Evolutionary conservation across 176 grass and related monocot genomes (phyloP).

Genomic region (Olyra latifolia): DNA sequence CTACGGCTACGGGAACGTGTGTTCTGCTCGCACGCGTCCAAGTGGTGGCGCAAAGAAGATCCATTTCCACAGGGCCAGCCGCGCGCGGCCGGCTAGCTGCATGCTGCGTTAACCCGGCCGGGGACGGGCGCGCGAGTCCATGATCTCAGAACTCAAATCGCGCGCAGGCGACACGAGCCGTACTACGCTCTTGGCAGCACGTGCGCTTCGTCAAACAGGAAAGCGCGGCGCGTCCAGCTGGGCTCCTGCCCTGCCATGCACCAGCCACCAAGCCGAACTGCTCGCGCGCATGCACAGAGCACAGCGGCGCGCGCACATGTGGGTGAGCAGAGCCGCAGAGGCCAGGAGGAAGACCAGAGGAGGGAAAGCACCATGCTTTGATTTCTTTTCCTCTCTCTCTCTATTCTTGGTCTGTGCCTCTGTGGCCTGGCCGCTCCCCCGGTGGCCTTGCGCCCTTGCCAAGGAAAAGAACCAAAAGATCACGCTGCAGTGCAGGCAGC

Average conservation of each 20-base stretch:
- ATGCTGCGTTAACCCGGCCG: background rate
- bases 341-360: no score
- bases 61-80: no score
- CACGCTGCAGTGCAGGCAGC: slow-evolving; percentile 6
- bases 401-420: background rate
- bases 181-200: slow-evolving; percentile 1
- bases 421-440: no score
- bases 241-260: background rate
- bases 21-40: no score
- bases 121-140: background rate
- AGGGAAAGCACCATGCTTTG: background rate
- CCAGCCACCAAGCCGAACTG: background rate
- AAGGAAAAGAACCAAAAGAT: slow-evolving; percentile 72
- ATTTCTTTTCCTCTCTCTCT: background rate
- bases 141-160: background rate
- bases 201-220: background rate
- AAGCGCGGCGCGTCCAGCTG: background rate
- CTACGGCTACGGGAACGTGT: no score
- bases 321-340: background rate
- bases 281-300: background rate
- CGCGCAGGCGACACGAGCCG: background rate
- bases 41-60: no score
- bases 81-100: background rate
- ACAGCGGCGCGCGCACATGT: background rate
- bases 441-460: background rate